A percentile compares a stretch with the other conserved stretches of the same genome.
Evolutionary conservation across 2,329 filamentous ascomycete genomes (phyloP).

Genomic region (Zasmidium angulare): DNA sequence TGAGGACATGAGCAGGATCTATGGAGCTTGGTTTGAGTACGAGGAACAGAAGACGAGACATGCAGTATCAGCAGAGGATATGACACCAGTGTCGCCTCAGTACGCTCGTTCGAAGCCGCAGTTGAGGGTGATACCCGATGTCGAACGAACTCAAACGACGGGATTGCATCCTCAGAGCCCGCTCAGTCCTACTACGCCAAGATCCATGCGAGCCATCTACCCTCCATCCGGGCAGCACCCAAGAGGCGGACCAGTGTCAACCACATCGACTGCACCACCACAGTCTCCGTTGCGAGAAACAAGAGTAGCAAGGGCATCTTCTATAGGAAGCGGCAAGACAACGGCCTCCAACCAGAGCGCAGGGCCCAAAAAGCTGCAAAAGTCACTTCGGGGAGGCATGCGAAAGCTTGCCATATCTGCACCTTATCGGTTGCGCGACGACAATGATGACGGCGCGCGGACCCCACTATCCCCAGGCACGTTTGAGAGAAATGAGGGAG

Average conservation of each 20-base stretch:
- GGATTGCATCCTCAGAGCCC: constrained; percentile 38
- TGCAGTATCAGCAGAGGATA: not conserved
- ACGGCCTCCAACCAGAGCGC: constrained; percentile 27
- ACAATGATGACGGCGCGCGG: constrained; percentile 48
- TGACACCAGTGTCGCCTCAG: not conserved
- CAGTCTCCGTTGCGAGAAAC: constrained; percentile 3
- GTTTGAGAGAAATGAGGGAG: constrained; percentile 54
- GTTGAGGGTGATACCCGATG: not conserved
- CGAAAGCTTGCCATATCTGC: not conserved
- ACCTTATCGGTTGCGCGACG: constrained; percentile 19
- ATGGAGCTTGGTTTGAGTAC: constrained; percentile 88
- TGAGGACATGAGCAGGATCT: constrained; percentile 83
- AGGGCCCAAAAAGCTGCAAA: constrained; percentile 28
- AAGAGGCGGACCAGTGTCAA: constrained; percentile 9
- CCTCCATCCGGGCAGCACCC: constrained; percentile 34
- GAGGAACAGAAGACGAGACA: constrained; percentile 52
- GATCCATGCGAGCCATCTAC: constrained; percentile 46
- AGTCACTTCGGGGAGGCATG: constrained; percentile 35
- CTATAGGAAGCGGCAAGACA: constrained; percentile 38
- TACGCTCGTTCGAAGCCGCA: not conserved
- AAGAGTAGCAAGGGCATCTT: constrained; percentile 35
- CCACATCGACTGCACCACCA: constrained; percentile 19
- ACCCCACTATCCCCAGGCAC: constrained; percentile 58
- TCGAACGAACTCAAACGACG: constrained; percentile 15
- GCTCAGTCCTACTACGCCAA: constrained; percentile 38